phyloP scores from a whole-genome alignment of 2,329 filamentous ascomycete genomes.

The Xylaria multiplex region DNA sequence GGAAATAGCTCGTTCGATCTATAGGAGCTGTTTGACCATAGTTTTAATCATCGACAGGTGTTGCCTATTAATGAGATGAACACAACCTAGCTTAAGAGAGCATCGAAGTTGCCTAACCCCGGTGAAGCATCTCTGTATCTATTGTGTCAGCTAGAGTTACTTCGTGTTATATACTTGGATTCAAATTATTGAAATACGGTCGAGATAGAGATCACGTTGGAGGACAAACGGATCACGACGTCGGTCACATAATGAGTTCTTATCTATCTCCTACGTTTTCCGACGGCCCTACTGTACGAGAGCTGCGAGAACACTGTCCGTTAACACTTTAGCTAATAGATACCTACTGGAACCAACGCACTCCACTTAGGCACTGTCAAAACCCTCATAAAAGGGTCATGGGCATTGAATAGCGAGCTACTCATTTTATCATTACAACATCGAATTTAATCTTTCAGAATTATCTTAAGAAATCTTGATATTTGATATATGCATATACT shows the following conservation, averaged over 20 bases:
- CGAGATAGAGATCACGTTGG: neutral
- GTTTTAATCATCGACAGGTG: neutral
- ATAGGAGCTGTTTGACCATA: neutral
- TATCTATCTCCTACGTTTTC: conserved; percentile 39
- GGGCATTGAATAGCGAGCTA: neutral
- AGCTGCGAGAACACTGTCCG: conserved; percentile 26
- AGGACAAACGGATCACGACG: no score
- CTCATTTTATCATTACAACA: neutral
- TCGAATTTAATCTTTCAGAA: neutral
- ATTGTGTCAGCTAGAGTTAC: neutral
- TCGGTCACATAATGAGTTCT: no score
- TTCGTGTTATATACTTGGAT: neutral
- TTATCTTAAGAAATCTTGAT: neutral
- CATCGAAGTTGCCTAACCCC: neutral
- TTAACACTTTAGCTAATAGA: conserved; percentile 12
- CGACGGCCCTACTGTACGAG: conserved; percentile 35
- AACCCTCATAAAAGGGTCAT: conserved; percentile 30
- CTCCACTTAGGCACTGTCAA: conserved; percentile 25
- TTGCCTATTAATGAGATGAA: neutral
- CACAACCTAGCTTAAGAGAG: neutral
- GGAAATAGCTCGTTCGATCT: neutral
- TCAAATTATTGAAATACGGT: neutral
- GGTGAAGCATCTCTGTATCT: neutral
- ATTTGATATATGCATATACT: neutral
- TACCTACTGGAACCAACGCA: conserved; percentile 11